phyloP scores from a whole-genome alignment of 2,329 filamentous ascomycete species.

The Bipolaris gigantea region DNA sequence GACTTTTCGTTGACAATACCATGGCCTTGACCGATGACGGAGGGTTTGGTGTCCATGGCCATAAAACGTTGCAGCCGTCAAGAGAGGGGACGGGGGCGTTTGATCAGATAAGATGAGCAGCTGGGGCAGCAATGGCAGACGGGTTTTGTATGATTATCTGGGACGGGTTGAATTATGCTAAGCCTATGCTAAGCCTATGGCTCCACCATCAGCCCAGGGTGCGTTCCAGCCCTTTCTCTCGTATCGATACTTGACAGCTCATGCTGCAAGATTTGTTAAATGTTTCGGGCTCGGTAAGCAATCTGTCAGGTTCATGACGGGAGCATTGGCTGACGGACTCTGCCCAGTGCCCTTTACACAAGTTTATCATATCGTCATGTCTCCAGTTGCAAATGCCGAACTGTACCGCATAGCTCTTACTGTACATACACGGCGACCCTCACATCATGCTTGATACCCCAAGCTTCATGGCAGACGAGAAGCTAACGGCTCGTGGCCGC shows the following conservation, averaged over 20 bases:
- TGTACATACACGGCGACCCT: neutral
- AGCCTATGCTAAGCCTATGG: neutral
- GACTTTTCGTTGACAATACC: neutral
- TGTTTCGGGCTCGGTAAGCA: neutral
- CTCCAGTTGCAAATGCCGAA: too few relatives aligned
- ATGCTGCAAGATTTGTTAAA: neutral
- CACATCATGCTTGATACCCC: neutral
- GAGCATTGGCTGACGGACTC: neutral
- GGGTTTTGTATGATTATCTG: neutral
- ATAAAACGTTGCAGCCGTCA: neutral
- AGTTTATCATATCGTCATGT: too few relatives aligned
- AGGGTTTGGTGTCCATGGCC: neutral
- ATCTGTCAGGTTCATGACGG: neutral
- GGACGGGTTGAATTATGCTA: neutral
- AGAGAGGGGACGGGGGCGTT: neutral
- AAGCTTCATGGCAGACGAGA: neutral
- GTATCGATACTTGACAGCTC: neutral
- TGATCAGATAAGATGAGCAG: constrained; percentile 1
- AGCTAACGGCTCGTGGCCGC: neutral
- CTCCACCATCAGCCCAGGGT: neutral
- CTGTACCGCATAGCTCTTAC: neutral
- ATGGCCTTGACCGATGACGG: neutral
- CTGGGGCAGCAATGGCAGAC: neutral
- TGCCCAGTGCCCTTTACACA: neutral
- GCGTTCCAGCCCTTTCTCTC: neutral